Evolutionary conservation across 140 eudicot genomes (phyloP).

Genomic region (Cichorium intybus): DNA sequence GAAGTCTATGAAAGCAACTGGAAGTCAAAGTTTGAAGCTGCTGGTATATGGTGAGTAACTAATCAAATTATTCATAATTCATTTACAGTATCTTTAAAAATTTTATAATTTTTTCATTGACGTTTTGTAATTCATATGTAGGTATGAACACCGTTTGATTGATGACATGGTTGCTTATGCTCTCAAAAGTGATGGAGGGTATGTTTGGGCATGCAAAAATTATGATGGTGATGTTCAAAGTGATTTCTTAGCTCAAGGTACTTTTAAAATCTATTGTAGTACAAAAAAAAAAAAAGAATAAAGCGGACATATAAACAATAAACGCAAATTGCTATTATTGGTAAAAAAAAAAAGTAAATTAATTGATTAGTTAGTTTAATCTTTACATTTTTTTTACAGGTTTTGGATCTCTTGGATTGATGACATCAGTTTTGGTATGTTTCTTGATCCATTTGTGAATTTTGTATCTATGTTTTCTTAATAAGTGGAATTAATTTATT

Average conservation of each 20-base stretch:
- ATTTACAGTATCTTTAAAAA: no score
- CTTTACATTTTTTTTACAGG: conserved; percentile 36
- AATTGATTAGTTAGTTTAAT: no score
- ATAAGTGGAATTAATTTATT: neutral
- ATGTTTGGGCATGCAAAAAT: conserved; percentile 99
- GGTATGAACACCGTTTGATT: conserved; percentile 99
- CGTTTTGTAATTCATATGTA: conserved; percentile 4
- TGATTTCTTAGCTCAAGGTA: conserved; percentile 96
- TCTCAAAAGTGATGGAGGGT: conserved; percentile 97
- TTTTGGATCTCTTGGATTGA: conserved; percentile 97
- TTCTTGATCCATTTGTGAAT: neutral
- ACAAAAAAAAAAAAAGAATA: no score
- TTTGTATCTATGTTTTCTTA: neutral
- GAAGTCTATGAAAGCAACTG: conserved; percentile 90
- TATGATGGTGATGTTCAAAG: conserved; percentile 99
- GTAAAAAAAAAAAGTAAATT: no score
- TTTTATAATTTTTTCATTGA: neutral
- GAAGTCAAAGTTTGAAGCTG: conserved; percentile 89
- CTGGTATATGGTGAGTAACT: conserved; percentile 91
- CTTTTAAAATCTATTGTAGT: neutral
- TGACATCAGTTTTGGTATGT: conserved; percentile 96
- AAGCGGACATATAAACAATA: no score
- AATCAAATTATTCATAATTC: no score
- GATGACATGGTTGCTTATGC: conserved; percentile 99
- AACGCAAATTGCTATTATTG: no score